phyloP scores from a whole-genome alignment of 1,284 basidiomycete genomes.

The Pseudozyma sp. region DNA sequence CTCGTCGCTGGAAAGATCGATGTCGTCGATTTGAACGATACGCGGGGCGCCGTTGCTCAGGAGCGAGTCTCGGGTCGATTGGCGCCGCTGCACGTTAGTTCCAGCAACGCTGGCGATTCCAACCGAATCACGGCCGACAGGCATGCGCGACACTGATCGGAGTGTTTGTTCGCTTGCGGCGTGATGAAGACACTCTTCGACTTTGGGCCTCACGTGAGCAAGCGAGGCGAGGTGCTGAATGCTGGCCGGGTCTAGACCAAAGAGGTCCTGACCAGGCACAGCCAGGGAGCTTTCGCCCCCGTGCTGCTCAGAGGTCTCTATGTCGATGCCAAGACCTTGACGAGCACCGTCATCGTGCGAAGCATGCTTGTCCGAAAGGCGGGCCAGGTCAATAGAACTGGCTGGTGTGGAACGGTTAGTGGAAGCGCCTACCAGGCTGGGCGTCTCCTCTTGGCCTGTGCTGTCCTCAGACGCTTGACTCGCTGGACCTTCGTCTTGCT shows the following conservation, averaged over 20 bases:
- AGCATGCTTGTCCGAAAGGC: constrained; percentile 16
- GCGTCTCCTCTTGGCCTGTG: constrained; percentile 52
- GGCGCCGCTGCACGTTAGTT: constrained; percentile 11
- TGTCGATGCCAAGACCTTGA: constrained; percentile 51
- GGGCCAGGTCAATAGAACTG: constrained; percentile 52
- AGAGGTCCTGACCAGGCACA: constrained; percentile 7
- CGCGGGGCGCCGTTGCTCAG: constrained; percentile 44
- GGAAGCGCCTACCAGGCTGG: constrained; percentile 53
- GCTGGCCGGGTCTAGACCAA: constrained; percentile 18
- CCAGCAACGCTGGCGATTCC: constrained; percentile 1
- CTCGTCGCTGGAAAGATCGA: constrained; percentile 66
- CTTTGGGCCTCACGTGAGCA: constrained; percentile 2
- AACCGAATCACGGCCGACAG: constrained; percentile 2
- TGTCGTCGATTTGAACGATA: constrained; percentile 66
- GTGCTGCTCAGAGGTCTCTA: constrained; percentile 11
- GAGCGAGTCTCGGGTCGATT: constrained; percentile 27
- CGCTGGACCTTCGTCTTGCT: constrained; percentile 33
- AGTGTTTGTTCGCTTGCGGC: constrained; percentile 57
- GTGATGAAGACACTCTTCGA: constrained; percentile 52
- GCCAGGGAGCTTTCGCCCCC: neutral
- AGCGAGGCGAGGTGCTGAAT: constrained; percentile 21
- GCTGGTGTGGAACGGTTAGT: constrained; percentile 53
- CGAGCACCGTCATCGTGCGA: constrained; percentile 2
- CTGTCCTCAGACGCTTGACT: constrained; percentile 43
- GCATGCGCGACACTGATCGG: constrained; percentile 41